Evolutionary conservation across 345 rosid species (phyloP).

Genomic region (Syzygium aromaticum): DNA sequence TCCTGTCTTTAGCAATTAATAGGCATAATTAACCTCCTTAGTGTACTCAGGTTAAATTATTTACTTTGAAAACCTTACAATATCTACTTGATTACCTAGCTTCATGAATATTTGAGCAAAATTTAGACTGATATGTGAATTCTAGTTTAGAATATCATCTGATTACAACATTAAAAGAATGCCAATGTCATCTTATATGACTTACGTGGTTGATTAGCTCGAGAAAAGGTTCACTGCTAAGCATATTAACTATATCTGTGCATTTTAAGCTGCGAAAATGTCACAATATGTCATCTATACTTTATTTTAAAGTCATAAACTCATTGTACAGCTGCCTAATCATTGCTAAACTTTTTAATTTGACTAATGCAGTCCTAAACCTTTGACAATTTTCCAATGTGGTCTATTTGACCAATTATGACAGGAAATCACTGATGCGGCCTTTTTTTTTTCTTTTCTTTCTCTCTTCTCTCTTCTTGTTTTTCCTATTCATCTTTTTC

Average conservation of each 20-base stretch:
- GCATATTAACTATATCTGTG: neutral
- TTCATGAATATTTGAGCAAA: neutral
- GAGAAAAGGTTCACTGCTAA: neutral
- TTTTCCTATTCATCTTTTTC: neutral
- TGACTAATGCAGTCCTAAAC: neutral
- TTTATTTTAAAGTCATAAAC: neutral
- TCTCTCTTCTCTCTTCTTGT: neutral
- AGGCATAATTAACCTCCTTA: neutral
- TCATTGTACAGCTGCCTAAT: neutral
- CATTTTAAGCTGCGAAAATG: neutral
- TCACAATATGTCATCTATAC: neutral
- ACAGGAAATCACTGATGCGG: rapidly evolving
- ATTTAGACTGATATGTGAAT: neutral
- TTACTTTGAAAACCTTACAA: neutral
- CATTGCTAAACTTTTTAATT: neutral
- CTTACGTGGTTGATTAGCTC: neutral
- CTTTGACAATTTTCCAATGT: rapidly evolving
- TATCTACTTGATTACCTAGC: neutral
- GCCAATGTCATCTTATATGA: neutral
- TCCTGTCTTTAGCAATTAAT: neutral
- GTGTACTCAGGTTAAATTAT: neutral
- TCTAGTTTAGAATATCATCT: neutral
- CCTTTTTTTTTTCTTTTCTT: neutral
- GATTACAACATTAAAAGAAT: neutral
- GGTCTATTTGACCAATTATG: rapidly evolving